phyloP scores from a whole-genome alignment of 192 early-diverging fungal species.

The Backusella psychrophila region DNA sequence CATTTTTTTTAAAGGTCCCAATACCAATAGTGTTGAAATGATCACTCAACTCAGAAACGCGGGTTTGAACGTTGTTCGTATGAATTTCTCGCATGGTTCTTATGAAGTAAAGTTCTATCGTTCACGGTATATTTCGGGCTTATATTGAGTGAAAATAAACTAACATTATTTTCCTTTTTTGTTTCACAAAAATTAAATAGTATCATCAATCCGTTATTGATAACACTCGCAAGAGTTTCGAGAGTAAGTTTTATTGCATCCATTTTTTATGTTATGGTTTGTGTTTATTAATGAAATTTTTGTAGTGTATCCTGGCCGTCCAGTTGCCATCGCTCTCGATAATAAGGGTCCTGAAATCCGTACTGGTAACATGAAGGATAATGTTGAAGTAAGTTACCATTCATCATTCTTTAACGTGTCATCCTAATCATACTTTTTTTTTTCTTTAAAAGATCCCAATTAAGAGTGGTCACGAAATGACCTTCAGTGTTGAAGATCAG shows the following conservation, averaged over 20 bases:
- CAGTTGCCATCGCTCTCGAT: conserved; percentile 76
- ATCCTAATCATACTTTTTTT: background rate
- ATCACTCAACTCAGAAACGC: conserved; percentile 70
- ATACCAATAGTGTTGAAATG: conserved; percentile 78
- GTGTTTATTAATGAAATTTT: background rate
- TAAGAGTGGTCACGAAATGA: conserved; percentile 75
- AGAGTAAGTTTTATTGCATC: conserved; percentile 37
- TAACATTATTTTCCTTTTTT: background rate
- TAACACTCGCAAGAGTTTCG: conserved; percentile 44
- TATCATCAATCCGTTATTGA: conserved; percentile 64
- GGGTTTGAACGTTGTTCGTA: conserved; percentile 84
- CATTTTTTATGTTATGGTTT: background rate
- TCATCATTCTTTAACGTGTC: background rate
- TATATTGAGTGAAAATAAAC: background rate
- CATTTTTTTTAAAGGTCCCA: conserved; percentile 43
- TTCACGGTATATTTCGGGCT: background rate
- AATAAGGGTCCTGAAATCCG: conserved; percentile 91
- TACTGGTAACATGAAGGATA: conserved; percentile 77
- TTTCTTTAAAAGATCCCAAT: conserved; percentile 46
- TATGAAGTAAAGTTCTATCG: conserved; percentile 40
- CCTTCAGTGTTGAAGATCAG: conserved; percentile 65
- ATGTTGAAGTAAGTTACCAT: conserved; percentile 53
- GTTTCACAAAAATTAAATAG: conserved; percentile 23
- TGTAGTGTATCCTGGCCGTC: conserved; percentile 46
- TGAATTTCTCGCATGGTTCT: conserved; percentile 68